Evolutionary conservation across 768 basidiomycete genomes (phyloP).

Genomic region (Sutorius australiensis): DNA sequence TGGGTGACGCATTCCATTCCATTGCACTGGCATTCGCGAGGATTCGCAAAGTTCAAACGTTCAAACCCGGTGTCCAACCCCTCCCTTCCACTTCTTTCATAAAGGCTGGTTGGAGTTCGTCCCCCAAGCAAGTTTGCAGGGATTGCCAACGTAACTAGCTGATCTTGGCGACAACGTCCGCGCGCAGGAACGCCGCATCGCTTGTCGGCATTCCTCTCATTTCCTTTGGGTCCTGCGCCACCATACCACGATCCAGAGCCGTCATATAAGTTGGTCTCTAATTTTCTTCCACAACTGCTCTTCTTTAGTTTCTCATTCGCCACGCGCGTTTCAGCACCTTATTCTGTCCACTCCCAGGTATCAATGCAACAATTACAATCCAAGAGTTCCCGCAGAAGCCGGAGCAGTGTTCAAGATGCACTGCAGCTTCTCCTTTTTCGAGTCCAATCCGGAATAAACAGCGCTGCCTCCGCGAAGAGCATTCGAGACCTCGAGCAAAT

Average conservation of each 20-base stretch:
- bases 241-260: too few species aligned
- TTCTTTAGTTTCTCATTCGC: too few species aligned
- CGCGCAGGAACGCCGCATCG: too few species aligned
- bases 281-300: too few species aligned
- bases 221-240: too few species aligned
- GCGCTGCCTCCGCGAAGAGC: slow-evolving; percentile 6
- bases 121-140: too few species aligned
- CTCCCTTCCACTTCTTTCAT: neutral
- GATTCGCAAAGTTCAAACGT: neutral
- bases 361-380: slow-evolving; percentile 6
- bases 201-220: too few species aligned
- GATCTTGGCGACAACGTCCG: too few species aligned
- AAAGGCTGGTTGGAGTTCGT: neutral
- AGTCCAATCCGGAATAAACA: slow-evolving; percentile 2
- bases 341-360: neutral
- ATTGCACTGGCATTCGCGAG: neutral
- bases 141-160: too few species aligned
- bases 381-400: neutral
- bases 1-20: neutral
- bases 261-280: too few species aligned
- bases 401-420: slow-evolving; percentile 1
- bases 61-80: neutral
- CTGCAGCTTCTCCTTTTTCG: slow-evolving; percentile 17
- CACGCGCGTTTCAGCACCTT: too few species aligned
- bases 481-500: slow-evolving; percentile 30